Base-by-base conservation (phyloP, 441 rosid genomes). In the Macaranga tanarius region DNA sequence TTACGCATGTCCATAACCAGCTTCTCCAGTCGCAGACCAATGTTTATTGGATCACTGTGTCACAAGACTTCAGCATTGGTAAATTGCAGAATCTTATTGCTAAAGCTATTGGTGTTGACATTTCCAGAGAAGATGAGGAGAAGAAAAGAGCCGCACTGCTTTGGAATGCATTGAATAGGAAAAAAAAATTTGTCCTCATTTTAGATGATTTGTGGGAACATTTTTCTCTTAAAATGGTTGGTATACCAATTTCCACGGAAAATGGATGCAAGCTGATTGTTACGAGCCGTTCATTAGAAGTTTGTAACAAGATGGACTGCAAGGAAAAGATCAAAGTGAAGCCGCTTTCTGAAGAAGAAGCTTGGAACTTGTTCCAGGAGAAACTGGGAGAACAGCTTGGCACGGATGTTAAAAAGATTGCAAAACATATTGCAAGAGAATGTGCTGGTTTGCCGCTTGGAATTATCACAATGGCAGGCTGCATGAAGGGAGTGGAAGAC, bases 401-500 rank as follows among this genome's bases (percentile, higher is more conserved):
- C 15, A 25, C 0, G 7, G 51, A 51, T 3, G 22, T 74, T 16
- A 13, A n/a, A 13, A 7, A 15, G 3, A 26, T 54, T 7, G 42
- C 55, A 16, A 34, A 23, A 51, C 42, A 13, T 52, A 42, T 73
- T 56, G 50, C 55, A 5, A 45, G 20, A 10, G 54, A 62, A 45
- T 73, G 78, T 73, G 62, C 34, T 5, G 66, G 79, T 11, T 65
- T 77, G 60, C 80, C 83, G 3, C 72, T 80, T 7, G 74, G 50
- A 13, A 34, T 80, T 31, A 28, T 73, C 7, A 67, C 56, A 1
- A 25, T 75, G 2, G 84, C 70, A 13, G 31, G 61, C 31, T 55
- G 74, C 59, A 70, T 78, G 82, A 58, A 50, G 17, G 77, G 74
- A 73, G 69, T 69, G 12, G n/a, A 10, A n/a, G 62, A 68, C 10